phyloP scores from a whole-genome alignment of 1,284 basidiomycete genomes.

The Ustilago sp. region DNA sequence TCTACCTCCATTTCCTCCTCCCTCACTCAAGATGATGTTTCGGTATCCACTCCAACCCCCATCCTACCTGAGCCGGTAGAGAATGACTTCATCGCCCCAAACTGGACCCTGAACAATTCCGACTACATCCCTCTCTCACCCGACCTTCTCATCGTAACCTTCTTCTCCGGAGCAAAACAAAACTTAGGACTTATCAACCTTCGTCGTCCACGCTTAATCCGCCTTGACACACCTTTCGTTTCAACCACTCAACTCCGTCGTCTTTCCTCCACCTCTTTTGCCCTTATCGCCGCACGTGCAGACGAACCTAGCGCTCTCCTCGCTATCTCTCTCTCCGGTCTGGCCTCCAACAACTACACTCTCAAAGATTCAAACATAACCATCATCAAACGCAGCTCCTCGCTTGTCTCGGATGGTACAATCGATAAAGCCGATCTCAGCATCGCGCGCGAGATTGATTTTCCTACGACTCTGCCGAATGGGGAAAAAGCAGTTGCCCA shows the following conservation, averaged over 20 bases:
- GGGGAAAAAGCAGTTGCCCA: conserved; percentile 66
- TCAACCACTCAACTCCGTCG: conserved; percentile 37
- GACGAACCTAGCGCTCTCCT: conserved; percentile 47
- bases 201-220: conserved; percentile 33
- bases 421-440: conserved; percentile 45
- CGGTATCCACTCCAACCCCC: conserved; percentile 8
- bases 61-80: conserved; percentile 73
- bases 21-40: background rate
- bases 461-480: conserved; percentile 56
- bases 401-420: conserved; percentile 36
- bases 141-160: conserved; percentile 44
- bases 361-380: conserved; percentile 21
- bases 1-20: conserved; percentile 58
- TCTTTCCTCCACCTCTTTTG: conserved; percentile 37
- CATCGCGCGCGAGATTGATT: conserved; percentile 48
- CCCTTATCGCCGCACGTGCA: conserved; percentile 30
- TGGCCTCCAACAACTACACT: conserved; percentile 22
- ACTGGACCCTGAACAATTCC: conserved; percentile 73
- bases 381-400: conserved; percentile 49
- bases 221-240: conserved; percentile 43
- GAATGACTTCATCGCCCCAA: conserved; percentile 76
- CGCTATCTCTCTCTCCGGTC: conserved; percentile 32
- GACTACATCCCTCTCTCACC: conserved; percentile 46
- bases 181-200: conserved; percentile 49
- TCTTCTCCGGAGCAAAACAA: conserved; percentile 31